Evolutionary conservation across 1,139 yeast genomes (phyloP), one percentile per base, ranked within the genome.

Genomic region (Sugiyamaella xylanicola): DNA sequence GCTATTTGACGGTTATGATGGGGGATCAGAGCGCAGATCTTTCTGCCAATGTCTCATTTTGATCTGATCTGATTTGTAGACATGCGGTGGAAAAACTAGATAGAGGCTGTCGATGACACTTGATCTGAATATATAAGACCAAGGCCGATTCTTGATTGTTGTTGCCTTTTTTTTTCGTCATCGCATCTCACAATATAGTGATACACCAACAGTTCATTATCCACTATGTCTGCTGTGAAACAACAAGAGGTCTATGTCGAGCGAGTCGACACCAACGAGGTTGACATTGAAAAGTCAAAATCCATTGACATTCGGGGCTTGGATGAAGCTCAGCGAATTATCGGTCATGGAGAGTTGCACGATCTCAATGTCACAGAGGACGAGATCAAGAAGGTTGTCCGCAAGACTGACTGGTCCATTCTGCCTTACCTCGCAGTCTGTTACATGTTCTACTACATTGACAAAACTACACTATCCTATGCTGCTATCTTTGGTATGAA

Each of bases 401-500:
- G 79, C 15, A 67, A 80, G 60, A 83, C 82, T 43, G 88, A 84
- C 66, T 46, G 74, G 22, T 75, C 68, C 57, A 65, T 85, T 60
- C 68, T 84, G 61, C 89, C 90, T 0, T 59, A 83, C 46, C 74
- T 84, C 72, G 77, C 84, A 64, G 61, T 79, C 13, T 68, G 83
- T 36, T 48, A 75, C 83, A 74, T 79, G 83, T 64, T 59, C 45
- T 91, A 85, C 68, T 83, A 81, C 58, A 81, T 85, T 82, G 91
- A 85, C 68, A 85, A 85, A 64, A 72, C 79, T 15, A 74, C 87
- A 4, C 78, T 78, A 32, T 76, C 85, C 11, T 81, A 79, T 62
- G 87, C 88, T 3, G 77, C 88, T 0, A 77, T 85, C 53, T 75
- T 84, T 73, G 88, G 87, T 1, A 73, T 85, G 56, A 74, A 74